Percentiles rank a stretch among this genome's conserved stretches.
Evolutionary conservation across 2,329 filamentous ascomycete species (phyloP).

Genomic region (Trichoderma asperellum): DNA sequence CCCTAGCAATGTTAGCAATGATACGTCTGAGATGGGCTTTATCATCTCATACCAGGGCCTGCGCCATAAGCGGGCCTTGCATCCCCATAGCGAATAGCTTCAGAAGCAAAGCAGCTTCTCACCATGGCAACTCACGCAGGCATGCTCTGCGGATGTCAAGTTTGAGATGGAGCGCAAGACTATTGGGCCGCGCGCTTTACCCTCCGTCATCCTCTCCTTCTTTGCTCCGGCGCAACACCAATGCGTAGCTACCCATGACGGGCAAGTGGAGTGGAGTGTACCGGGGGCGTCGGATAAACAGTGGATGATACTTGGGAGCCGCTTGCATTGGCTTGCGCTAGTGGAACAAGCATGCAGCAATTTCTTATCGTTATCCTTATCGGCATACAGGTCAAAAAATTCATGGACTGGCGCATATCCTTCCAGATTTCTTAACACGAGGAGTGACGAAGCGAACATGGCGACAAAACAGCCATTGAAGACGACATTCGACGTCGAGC

Average conservation of each 20-base stretch:
- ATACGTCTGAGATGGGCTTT: neutral
- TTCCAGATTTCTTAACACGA: neutral
- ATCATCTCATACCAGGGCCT: slow-evolving; percentile 53
- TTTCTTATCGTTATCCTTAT: slow-evolving; percentile 1
- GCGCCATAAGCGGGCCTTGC: slow-evolving; percentile 60
- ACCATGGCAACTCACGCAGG: slow-evolving; percentile 14
- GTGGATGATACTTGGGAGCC: neutral
- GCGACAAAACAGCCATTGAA: slow-evolving; percentile 68
- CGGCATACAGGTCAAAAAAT: slow-evolving; percentile 24
- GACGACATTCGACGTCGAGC: slow-evolving; percentile 85
- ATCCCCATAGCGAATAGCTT: slow-evolving; percentile 51
- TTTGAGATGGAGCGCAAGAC: neutral
- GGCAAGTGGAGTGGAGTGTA: neutral
- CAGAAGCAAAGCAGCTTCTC: slow-evolving; percentile 2
- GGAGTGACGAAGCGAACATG: slow-evolving; percentile 44
- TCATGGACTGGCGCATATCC: slow-evolving; percentile 17
- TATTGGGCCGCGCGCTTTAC: neutral
- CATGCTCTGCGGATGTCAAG: slow-evolving; percentile 13
- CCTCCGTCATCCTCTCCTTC: neutral
- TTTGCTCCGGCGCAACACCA: neutral
- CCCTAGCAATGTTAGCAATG: slow-evolving; percentile 46
- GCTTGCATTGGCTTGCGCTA: neutral
- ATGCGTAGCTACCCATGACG: neutral
- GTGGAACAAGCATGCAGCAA: neutral
- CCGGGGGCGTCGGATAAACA: neutral